Evolutionary conservation across 345 rosid genomes (phyloP).

Genomic region (Gossypium stocksii): DNA sequence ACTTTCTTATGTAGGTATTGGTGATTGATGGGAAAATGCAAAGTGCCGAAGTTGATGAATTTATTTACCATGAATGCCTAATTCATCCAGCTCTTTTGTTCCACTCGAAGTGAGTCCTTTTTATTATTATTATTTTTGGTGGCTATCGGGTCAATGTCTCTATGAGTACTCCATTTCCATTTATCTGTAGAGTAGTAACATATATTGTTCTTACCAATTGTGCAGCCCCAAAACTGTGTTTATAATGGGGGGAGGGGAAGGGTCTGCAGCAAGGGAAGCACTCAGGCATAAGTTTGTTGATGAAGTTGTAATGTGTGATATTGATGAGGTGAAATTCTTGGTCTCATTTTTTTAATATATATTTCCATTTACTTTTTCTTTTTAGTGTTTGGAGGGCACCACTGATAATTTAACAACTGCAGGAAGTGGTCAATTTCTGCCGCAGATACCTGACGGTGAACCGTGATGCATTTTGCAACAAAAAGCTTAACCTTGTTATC

Average conservation of each 20-base stretch:
- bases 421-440: slow-evolving; percentile 96
- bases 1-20: slow-evolving; percentile 45
- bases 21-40: slow-evolving; percentile 98
- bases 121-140: background rate
- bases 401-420: slow-evolving; percentile 14
- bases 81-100: slow-evolving; percentile 79
- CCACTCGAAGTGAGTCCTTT: slow-evolving; percentile 56
- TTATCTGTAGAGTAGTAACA: background rate
- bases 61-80: slow-evolving; percentile 88
- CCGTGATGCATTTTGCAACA: slow-evolving; percentile 65
- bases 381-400: background rate
- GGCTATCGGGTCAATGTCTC: too few relatives aligned
- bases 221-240: slow-evolving; percentile 68
- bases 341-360: background rate
- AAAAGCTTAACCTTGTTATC: slow-evolving; percentile 73
- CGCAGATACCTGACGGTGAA: slow-evolving; percentile 59
- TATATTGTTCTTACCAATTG: too few relatives aligned
- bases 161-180: too few relatives aligned
- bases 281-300: slow-evolving; percentile 66
- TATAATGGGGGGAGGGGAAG: slow-evolving; percentile 99
- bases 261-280: slow-evolving; percentile 97
- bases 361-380: background rate
- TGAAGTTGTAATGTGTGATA: slow-evolving; percentile 93
- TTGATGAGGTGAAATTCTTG: slow-evolving; percentile 61
- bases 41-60: slow-evolving; percentile 93